These are phyloP conservation scores for Pogostemon cablin DNA, from an alignment of 257 asterid genomes.

Conservation along the genomic window DNA sequence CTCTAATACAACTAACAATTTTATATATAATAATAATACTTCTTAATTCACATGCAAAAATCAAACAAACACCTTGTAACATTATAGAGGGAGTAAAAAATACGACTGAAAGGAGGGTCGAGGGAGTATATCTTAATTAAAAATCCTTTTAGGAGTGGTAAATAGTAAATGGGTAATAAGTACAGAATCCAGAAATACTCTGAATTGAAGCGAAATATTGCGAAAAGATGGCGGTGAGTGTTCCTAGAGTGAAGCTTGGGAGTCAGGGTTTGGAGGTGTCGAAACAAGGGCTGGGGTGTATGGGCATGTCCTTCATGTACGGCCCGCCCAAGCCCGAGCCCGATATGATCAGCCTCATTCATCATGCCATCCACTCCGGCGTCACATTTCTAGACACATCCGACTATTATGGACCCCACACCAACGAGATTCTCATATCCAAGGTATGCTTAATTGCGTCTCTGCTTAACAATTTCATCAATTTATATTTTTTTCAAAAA, in stretches of 20 bases:
- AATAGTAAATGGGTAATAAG: too few relatives aligned
- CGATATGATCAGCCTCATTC: conserved; percentile 41
- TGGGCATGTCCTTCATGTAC: conserved; percentile 41
- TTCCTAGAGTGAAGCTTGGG: conserved; percentile 42
- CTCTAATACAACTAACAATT: too few relatives aligned
- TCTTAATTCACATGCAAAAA: too few relatives aligned
- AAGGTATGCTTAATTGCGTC: conserved; percentile 18
- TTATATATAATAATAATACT: too few relatives aligned
- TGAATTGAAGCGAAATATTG: too few relatives aligned
- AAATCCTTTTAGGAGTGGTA: too few relatives aligned
- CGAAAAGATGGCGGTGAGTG: conserved; percentile 33
- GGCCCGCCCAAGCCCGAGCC: conserved; percentile 43
- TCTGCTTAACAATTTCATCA: not conserved
- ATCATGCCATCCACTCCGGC: conserved; percentile 38
- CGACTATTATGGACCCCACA: conserved; percentile 45
- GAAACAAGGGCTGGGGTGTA: conserved; percentile 46
- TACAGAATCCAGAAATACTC: too few relatives aligned
- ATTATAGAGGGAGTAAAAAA: too few relatives aligned
- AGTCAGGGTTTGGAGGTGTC: conserved; percentile 44
- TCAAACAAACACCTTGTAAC: too few relatives aligned
- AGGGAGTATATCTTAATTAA: too few relatives aligned
- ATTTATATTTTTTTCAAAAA: not conserved
- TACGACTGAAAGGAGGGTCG: too few relatives aligned
- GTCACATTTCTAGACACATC: conserved; percentile 47
- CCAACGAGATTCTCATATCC: conserved; percentile 40